Percentiles rank a stretch among this genome's conserved stretches.
phyloP scores from a whole-genome alignment of 75 land plant genomes.

The Larix kaempferi region DNA sequence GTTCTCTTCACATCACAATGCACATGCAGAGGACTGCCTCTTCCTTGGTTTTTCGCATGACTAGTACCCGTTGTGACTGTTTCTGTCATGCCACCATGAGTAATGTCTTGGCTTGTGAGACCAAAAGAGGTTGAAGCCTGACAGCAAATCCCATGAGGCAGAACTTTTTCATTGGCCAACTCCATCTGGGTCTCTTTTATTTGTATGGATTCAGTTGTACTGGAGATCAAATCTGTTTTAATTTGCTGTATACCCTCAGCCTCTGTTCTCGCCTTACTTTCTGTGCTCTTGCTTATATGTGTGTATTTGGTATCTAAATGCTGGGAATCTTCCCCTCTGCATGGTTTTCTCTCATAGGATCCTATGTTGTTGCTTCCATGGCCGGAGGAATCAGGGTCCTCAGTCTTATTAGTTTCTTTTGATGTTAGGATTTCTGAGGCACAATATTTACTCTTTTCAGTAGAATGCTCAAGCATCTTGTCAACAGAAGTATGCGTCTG shows the following conservation, averaged over 20 bases:
- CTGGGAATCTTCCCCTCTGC: neutral
- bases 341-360: neutral
- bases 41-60: neutral
- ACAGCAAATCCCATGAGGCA: neutral
- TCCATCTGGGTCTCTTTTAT: neutral
- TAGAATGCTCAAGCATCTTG: neutral
- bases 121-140: neutral
- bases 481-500: constrained; percentile 1
- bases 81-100: neutral
- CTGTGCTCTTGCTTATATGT: neutral
- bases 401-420: constrained; percentile 2
- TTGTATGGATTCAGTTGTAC: neutral
- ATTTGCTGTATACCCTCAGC: neutral
- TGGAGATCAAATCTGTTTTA: neutral
- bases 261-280: neutral
- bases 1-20: neutral
- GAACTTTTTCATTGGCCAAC: constrained; percentile 3
- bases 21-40: constrained; percentile 2
- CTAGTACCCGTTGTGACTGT: neutral
- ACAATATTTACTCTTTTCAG: neutral
- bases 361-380: constrained; percentile 12
- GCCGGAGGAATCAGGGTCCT: constrained; percentile 10
- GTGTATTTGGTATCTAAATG: constrained; percentile 2
- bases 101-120: neutral
- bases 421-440: neutral